Percentiles rank a stretch among this genome's conserved stretches.
These are phyloP conservation scores for Coemansia erecta DNA, from an alignment of 192 early-diverging fungal species.

Conservation along the genomic window DNA sequence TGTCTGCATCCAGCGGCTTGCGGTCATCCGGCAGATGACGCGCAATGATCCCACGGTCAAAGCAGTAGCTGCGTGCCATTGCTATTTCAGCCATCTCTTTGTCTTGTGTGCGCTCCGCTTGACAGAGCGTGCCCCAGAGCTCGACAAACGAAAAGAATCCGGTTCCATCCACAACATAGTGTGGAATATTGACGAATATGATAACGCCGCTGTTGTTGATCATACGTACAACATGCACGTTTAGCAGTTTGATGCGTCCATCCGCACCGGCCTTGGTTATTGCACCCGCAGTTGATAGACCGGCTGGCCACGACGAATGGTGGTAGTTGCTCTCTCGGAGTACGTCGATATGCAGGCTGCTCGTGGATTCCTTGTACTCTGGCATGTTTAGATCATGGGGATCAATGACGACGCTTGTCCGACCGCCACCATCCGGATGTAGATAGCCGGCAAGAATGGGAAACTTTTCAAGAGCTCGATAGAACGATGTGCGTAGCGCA, in stretches of 20 bases:
- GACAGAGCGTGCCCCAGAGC: constrained; percentile 38
- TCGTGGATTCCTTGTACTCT: constrained; percentile 36
- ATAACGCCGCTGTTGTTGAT: constrained; percentile 34
- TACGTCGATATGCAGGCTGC: constrained; percentile 10
- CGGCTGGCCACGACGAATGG: constrained; percentile 41
- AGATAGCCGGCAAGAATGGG: constrained; percentile 36
- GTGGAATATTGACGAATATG: constrained; percentile 42
- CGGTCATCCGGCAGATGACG: constrained; percentile 24
- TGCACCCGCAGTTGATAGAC: constrained; percentile 20
- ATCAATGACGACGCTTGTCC: constrained; percentile 25
- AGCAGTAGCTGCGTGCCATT: constrained; percentile 15
- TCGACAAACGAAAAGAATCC: constrained; percentile 44
- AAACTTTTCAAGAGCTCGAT: constrained; percentile 31
- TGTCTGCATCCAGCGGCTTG: constrained; percentile 22
- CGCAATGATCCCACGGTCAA: constrained; percentile 36
- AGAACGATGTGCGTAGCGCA: constrained; percentile 23
- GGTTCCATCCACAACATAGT: constrained; percentile 44
- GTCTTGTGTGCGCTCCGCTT: constrained; percentile 7
- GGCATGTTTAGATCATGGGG: constrained; percentile 40
- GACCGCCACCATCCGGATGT: constrained; percentile 14
- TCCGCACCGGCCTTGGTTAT: constrained; percentile 26
- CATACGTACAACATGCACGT: constrained; percentile 35
- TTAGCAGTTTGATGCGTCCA: constrained; percentile 26
- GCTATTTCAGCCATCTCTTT: background rate
- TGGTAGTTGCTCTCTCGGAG: constrained; percentile 30